Percentiles rank a stretch among this genome's conserved stretches.
These are phyloP conservation scores for Piper betle DNA, from an alignment of 164 flowering plant species.

Conservation along the genomic window DNA sequence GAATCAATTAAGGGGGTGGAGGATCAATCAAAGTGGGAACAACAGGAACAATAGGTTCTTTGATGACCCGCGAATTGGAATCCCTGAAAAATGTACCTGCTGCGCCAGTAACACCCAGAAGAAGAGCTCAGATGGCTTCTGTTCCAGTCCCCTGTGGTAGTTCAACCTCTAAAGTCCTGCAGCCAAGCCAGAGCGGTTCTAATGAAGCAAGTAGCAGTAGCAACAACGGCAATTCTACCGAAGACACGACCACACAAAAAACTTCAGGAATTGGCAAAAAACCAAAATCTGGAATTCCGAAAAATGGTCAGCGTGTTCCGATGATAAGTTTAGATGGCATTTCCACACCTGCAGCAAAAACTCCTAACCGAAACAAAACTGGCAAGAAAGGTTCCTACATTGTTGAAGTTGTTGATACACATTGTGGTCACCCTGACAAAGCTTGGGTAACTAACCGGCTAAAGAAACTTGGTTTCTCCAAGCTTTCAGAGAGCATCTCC, in stretches of 20 bases:
- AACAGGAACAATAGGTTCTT: conserved; percentile 60
- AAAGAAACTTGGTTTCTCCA: conserved; percentile 75
- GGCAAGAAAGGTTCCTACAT: conserved; percentile 36
- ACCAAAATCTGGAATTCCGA: conserved; percentile 18
- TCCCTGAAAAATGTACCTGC: conserved; percentile 22
- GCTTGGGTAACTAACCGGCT: conserved; percentile 51
- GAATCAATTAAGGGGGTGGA: conserved; percentile 60
- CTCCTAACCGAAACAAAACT: conserved; percentile 40
- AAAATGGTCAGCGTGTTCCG: conserved; percentile 32
- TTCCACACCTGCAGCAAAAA: conserved; percentile 20
- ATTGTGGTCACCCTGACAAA: conserved; percentile 51
- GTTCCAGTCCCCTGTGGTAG: conserved; percentile 28
- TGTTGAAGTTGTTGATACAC: conserved; percentile 72
- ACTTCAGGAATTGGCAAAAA: conserved; percentile 22
- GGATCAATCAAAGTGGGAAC: conserved; percentile 72
- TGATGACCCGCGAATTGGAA: conserved; percentile 72
- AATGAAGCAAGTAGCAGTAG: conserved; percentile 27
- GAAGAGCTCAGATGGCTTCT: conserved; percentile 16
- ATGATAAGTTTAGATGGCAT: conserved; percentile 50
- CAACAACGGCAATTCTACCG: conserved; percentile 16
- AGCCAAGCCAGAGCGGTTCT: conserved; percentile 21
- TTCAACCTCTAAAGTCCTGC: conserved; percentile 21
- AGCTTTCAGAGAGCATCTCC: conserved; percentile 47
- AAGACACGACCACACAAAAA: conserved; percentile 4
- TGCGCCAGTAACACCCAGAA: conserved; percentile 12